Evolutionary conservation across 208 protist genomes (phyloP).

Genomic region (Acanthamoeba lenticulata): DNA sequence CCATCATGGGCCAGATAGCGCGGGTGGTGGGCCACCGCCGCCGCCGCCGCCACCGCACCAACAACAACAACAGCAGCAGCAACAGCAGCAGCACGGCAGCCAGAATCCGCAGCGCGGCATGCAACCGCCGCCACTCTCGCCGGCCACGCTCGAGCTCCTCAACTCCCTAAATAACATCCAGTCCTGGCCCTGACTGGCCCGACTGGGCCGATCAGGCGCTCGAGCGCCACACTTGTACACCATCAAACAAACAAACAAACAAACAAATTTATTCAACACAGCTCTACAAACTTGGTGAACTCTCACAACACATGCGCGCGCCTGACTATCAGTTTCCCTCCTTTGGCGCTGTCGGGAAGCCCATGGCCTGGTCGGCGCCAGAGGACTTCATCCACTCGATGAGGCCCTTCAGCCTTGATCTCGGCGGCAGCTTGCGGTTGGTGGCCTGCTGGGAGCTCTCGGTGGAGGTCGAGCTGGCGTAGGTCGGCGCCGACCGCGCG

Average conservation of each 20-base stretch:
- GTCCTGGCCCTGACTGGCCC: background rate
- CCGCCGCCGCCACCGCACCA: no score
- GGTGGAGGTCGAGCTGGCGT: background rate
- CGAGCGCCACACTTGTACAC: background rate
- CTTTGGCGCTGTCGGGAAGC: no score
- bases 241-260: background rate
- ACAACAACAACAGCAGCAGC: background rate
- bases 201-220: background rate
- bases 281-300: no score
- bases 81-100: background rate
- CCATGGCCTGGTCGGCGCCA: background rate
- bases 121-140: background rate
- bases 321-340: no score
- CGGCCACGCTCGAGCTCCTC: constrained; percentile 8
- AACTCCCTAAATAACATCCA: constrained; percentile 54
- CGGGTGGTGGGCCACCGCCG: no score
- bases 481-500: no score
- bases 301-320: no score
- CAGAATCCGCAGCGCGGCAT: background rate
- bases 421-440: background rate
- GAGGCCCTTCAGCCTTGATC: constrained; percentile 15
- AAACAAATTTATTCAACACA: background rate
- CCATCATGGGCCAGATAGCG: no score
- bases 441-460: background rate
- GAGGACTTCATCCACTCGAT: constrained; percentile 17